A percentile compares a stretch with the other conserved stretches of the same genome.
phyloP scores from a whole-genome alignment of 768 basidiomycete genomes.

The Leccinum aurantiacum region DNA sequence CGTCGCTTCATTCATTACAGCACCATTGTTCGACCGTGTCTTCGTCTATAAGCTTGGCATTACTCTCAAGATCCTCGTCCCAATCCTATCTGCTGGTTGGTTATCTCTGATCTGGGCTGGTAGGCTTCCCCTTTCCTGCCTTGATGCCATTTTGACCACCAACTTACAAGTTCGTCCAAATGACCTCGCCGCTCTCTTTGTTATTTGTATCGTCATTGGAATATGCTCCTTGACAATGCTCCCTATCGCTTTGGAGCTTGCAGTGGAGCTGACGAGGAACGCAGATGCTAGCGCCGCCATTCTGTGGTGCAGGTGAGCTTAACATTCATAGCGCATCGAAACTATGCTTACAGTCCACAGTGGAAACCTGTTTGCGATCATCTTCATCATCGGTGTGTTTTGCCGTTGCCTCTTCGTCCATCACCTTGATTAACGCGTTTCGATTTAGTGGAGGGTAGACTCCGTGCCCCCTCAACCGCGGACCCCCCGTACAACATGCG shows the following conservation, averaged over 20 bases:
- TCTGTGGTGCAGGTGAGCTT: slow-evolving; percentile 69
- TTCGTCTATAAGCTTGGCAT: slow-evolving; percentile 70
- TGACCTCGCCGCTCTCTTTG: slow-evolving; percentile 60
- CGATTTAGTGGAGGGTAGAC: slow-evolving; percentile 57
- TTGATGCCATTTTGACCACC: not conserved
- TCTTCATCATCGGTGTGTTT: slow-evolving; percentile 60
- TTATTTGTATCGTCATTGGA: slow-evolving; percentile 69
- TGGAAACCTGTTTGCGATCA: slow-evolving; percentile 62
- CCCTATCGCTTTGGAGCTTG: slow-evolving; percentile 75
- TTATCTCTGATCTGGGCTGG: slow-evolving; percentile 80
- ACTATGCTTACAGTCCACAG: slow-evolving; percentile 33
- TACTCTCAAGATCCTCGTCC: slow-evolving; percentile 58
- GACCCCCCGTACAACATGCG: slow-evolving; percentile 76
- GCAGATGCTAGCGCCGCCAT: slow-evolving; percentile 75
- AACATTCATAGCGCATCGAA: not conserved
- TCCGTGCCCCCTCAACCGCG: slow-evolving; percentile 60
- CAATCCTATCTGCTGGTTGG: slow-evolving; percentile 63
- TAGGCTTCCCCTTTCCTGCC: slow-evolving; percentile 31
- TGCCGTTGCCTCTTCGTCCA: not conserved
- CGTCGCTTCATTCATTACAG: slow-evolving; percentile 60
- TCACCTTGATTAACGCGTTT: not conserved
- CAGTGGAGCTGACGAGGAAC: slow-evolving; percentile 77
- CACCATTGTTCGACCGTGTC: slow-evolving; percentile 81
- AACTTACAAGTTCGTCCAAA: slow-evolving; percentile 53
- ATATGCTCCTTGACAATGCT: slow-evolving; percentile 65